Percentiles rank a stretch among this genome's conserved stretches.
phyloP scores from a whole-genome alignment of 2,329 filamentous ascomycete species.

The Arachnomyces sp. region DNA sequence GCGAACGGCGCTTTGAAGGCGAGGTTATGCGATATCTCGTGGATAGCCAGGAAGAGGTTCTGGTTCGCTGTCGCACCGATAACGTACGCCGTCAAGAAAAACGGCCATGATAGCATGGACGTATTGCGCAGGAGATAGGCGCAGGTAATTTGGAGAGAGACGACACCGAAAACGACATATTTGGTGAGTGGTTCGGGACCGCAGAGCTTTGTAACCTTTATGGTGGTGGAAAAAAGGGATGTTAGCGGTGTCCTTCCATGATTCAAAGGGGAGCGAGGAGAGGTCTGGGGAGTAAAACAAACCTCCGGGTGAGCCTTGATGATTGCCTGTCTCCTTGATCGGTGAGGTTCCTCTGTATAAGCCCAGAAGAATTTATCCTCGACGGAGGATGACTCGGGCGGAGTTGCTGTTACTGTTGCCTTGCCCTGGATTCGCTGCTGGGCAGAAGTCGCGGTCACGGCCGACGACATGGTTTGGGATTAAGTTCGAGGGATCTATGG shows the following conservation, averaged over 20 bases:
- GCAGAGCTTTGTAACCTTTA: conserved; percentile 88
- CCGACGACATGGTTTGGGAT: conserved; percentile 19
- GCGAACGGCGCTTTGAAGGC: conserved; percentile 74
- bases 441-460: conserved; percentile 23
- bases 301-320: conserved; percentile 98
- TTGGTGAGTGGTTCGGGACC: conserved; percentile 93
- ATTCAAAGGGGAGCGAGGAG: conserved; percentile 4
- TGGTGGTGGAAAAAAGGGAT: conserved; percentile 5
- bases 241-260: neutral
- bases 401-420: conserved; percentile 19
- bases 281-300: conserved; percentile 21
- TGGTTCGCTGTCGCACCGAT: conserved; percentile 94
- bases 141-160: conserved; percentile 69
- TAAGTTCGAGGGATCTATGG: neutral
- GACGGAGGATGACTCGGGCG: conserved; percentile 25
- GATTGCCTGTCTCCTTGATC: conserved; percentile 81
- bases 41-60: conserved; percentile 96
- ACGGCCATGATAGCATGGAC: conserved; percentile 72
- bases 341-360: conserved; percentile 95
- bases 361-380: conserved; percentile 87
- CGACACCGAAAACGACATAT: conserved; percentile 79
- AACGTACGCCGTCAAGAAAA: conserved; percentile 81
- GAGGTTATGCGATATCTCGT: conserved; percentile 97
- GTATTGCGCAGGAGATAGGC: conserved; percentile 71
- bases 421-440: conserved; percentile 19